A percentile compares a stretch with the other conserved stretches of the same genome.
Evolutionary conservation across 139 green algal genomes (phyloP).

Genomic region (Auxenochlorella pyrenoidosa): DNA sequence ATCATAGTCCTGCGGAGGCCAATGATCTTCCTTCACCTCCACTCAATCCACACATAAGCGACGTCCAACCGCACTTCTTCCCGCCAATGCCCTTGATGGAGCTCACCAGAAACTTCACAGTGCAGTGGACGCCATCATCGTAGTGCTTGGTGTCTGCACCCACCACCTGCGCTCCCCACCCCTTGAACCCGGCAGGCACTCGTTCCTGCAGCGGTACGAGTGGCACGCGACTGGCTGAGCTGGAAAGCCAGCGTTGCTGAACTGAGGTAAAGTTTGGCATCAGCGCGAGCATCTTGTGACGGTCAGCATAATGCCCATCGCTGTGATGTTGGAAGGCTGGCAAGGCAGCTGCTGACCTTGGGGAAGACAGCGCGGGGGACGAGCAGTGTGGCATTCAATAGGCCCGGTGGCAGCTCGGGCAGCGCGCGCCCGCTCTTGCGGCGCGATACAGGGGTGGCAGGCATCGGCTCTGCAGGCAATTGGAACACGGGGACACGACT

Average conservation of each 20-base stretch:
- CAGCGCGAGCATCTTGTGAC: too few species aligned
- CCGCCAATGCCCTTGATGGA: too few species aligned
- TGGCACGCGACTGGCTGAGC: too few species aligned
- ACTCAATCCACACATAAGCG: too few species aligned
- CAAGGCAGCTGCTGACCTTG: not conserved
- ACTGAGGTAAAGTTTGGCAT: too few species aligned
- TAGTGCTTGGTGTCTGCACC: not conserved
- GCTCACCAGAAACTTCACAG: slow-evolving; percentile 9
- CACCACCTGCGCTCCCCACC: not conserved
- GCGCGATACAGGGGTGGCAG: not conserved
- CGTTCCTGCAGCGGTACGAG: not conserved
- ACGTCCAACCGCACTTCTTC: too few species aligned
- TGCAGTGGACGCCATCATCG: not conserved
- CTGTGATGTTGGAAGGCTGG: too few species aligned
- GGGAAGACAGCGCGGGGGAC: not conserved
- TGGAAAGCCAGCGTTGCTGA: too few species aligned
- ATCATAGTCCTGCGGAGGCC: not conserved
- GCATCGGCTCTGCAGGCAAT: not conserved
- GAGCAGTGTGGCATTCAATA: not conserved
- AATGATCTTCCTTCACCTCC: too few species aligned
- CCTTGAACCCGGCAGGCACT: not conserved
- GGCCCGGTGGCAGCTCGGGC: not conserved
- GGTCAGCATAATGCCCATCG: too few species aligned
- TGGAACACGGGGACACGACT: too few species aligned
- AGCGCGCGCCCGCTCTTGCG: not conserved